Percentiles rank a stretch among this genome's conserved stretches.
phyloP scores from a whole-genome alignment of 257 asterid genomes.

The Solanum clarkiae region DNA sequence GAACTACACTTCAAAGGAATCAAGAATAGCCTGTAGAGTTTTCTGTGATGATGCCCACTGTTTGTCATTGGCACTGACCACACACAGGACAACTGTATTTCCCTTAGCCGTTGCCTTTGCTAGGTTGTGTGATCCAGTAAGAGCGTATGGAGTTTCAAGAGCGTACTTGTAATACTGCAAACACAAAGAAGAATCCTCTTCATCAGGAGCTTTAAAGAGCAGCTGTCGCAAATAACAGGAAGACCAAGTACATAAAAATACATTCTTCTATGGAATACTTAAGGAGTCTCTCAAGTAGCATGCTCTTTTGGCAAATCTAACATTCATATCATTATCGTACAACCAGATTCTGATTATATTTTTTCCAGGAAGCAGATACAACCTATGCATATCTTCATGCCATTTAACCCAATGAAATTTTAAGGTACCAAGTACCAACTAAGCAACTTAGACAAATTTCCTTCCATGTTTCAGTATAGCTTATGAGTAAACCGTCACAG shows the following conservation, averaged over 20 bases:
- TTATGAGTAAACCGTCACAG: background rate
- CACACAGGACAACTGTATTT: conserved; percentile 73
- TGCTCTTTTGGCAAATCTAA: background rate
- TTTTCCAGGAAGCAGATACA: background rate
- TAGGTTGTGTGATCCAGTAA: conserved; percentile 85
- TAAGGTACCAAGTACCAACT: background rate
- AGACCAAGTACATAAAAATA: background rate
- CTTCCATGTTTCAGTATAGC: background rate
- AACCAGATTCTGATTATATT: background rate
- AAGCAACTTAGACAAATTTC: background rate
- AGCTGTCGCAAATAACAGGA: background rate
- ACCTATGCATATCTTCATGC: background rate
- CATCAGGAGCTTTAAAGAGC: background rate
- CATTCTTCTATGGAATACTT: background rate
- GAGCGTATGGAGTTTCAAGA: conserved; percentile 89
- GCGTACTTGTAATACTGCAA: conserved; percentile 81
- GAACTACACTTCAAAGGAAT: conserved; percentile 66
- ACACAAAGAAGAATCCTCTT: background rate
- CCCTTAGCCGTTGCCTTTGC: conserved; percentile 97
- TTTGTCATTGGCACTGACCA: conserved; percentile 84
- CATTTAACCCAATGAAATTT: background rate
- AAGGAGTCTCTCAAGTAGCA: background rate
- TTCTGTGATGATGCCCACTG: conserved; percentile 72
- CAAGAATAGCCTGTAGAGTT: conserved; percentile 70
- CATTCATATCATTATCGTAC: background rate